These are phyloP conservation scores for Didymellaceae sp. DNA, from an alignment of 2,329 filamentous ascomycete genomes.

Conservation along the genomic window DNA sequence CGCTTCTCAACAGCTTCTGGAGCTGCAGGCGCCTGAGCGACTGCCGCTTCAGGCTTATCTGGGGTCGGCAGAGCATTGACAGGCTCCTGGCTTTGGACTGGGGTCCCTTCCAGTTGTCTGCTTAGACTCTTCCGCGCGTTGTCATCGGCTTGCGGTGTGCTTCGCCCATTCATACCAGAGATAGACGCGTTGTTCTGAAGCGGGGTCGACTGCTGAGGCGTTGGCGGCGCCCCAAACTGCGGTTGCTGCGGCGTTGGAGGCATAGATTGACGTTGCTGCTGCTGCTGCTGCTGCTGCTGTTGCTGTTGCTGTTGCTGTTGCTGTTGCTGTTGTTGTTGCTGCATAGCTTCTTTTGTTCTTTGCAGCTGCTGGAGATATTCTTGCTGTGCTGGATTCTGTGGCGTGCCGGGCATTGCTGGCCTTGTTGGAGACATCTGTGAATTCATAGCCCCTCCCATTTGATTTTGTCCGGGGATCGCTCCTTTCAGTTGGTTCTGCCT, in stretches of 20 bases:
- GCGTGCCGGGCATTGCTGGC: constrained; percentile 36
- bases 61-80: constrained; percentile 39
- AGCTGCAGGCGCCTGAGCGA: constrained; percentile 25
- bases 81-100: constrained; percentile 37
- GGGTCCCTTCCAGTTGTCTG: constrained; percentile 47
- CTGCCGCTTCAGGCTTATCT: constrained; percentile 33
- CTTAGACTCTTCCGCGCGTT: constrained; percentile 47
- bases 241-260: constrained; percentile 49
- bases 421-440: constrained; percentile 46
- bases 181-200: constrained; percentile 57
- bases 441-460: constrained; percentile 32
- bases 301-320: too few species aligned
- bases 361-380: constrained; percentile 55
- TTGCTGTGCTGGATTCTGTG: constrained; percentile 56
- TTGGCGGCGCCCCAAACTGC: constrained; percentile 39
- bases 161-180: constrained; percentile 52
- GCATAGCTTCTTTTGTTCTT: constrained; percentile 47
- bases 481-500: constrained; percentile 59
- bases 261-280: constrained; percentile 35
- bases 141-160: constrained; percentile 53
- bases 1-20: constrained; percentile 29
- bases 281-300: constrained; percentile 38
- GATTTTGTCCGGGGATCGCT: constrained; percentile 31
- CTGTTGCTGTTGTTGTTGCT: constrained; percentile 42
- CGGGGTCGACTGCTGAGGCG: constrained; percentile 50